These are phyloP conservation scores for Phalaenopsis aphrodite DNA, from an alignment of 106 monocot genomes.

Conservation along the genomic window DNA sequence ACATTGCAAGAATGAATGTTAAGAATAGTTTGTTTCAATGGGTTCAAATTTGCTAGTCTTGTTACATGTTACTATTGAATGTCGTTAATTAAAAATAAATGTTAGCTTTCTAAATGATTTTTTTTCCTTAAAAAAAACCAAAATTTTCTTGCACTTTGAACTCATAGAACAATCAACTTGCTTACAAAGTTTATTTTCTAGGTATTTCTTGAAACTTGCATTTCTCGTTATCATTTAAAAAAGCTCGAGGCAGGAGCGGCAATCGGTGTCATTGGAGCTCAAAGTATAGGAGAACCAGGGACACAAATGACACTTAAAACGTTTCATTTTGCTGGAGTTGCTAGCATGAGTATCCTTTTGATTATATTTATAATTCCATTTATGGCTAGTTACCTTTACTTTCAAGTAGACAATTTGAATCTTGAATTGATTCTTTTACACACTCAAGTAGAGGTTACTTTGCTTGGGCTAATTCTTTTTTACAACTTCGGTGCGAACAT, in stretches of 20 bases:
- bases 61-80: background rate
- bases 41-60: background rate
- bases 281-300: conserved; percentile 99
- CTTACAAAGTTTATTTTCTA: conserved; percentile 11
- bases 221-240: conserved; percentile 77
- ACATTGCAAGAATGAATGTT: background rate
- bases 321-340: conserved; percentile 98
- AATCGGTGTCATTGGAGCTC: conserved; percentile 92
- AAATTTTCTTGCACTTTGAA: background rate
- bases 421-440: background rate
- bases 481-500: background rate
- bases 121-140: background rate
- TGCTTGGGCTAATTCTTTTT: no score
- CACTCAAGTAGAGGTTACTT: background rate
- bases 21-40: background rate
- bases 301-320: conserved; percentile 99
- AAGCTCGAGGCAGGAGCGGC: conserved; percentile 80
- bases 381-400: background rate
- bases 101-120: background rate
- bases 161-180: background rate
- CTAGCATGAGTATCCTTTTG: conserved; percentile 97
- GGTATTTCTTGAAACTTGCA: conserved; percentile 92
- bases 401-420: background rate
- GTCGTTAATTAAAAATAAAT: background rate
- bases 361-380: background rate